phyloP scores from a whole-genome alignment of 2,329 filamentous ascomycete species.

The Botrytis aclada region DNA sequence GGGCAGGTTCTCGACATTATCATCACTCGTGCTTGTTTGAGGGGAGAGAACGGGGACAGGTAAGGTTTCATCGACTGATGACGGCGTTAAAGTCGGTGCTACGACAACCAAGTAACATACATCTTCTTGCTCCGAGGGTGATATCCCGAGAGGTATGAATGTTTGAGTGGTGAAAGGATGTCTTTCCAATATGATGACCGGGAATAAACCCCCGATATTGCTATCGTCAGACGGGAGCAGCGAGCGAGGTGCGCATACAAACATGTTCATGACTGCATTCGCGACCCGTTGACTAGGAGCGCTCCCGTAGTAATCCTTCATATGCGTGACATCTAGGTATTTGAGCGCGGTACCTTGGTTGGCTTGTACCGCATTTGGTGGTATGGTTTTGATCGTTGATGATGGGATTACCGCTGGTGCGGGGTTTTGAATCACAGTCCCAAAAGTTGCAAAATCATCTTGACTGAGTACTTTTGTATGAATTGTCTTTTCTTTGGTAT shows the following conservation, averaged over 20 bases:
- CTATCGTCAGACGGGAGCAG: slow-evolving; percentile 42
- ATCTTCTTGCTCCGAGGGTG: slow-evolving; percentile 42
- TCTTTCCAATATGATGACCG: slow-evolving; percentile 74
- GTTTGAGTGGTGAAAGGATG: slow-evolving; percentile 95
- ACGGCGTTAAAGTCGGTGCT: slow-evolving; percentile 66
- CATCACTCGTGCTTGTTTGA: slow-evolving; percentile 6
- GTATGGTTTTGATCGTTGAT: slow-evolving; percentile 36
- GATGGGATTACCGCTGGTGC: slow-evolving; percentile 53
- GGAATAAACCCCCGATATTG: slow-evolving; percentile 48
- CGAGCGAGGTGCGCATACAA: slow-evolving; percentile 71
- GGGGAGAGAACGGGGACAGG: slow-evolving; percentile 41
- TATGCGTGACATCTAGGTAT: slow-evolving; percentile 74
- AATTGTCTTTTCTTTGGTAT: slow-evolving; percentile 40
- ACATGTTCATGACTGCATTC: slow-evolving; percentile 76
- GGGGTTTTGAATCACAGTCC: slow-evolving; percentile 77
- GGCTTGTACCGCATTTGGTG: slow-evolving; percentile 53
- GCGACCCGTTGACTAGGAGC: slow-evolving; percentile 57
- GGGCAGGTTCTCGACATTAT: slow-evolving; percentile 22
- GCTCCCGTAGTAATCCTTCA: slow-evolving; percentile 67
- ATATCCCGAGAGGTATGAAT: slow-evolving; percentile 72
- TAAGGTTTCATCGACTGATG: slow-evolving; percentile 40
- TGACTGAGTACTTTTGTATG: slow-evolving; percentile 64
- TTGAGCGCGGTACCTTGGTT: slow-evolving; percentile 92
- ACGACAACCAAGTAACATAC: slow-evolving; percentile 80
- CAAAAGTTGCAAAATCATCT: slow-evolving; percentile 71